phyloP scores from a whole-genome alignment of 371 early-diverging fungal genomes.

The Mortierella sp. region DNA sequence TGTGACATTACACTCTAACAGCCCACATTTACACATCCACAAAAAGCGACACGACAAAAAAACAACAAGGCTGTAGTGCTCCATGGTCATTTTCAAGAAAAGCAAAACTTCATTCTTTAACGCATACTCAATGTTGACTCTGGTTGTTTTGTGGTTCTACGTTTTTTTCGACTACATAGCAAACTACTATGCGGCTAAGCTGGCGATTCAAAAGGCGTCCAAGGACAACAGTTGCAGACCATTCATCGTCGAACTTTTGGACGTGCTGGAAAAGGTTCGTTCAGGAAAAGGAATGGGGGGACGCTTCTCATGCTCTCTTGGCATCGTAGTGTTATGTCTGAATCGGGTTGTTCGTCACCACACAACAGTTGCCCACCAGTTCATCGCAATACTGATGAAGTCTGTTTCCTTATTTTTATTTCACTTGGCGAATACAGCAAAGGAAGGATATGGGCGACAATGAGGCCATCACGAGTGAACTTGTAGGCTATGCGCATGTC shows the following conservation, averaged over 20 bases:
- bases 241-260: slow-evolving; percentile 80
- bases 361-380: background rate
- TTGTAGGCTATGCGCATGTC: slow-evolving; percentile 87
- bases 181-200: slow-evolving; percentile 90
- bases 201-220: slow-evolving; percentile 78
- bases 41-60: background rate
- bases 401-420: background rate
- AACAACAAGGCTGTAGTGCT: background rate
- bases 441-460: slow-evolving; percentile 74
- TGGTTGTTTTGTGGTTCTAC: background rate
- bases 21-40: background rate
- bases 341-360: background rate
- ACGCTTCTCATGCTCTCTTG: background rate
- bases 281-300: background rate
- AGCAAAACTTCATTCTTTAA: background rate
- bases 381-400: background rate
- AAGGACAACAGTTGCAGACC: slow-evolving; percentile 73
- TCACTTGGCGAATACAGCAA: slow-evolving; percentile 62
- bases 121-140: background rate
- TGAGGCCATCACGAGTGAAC: slow-evolving; percentile 85
- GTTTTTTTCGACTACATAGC: slow-evolving; percentile 63
- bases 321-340: background rate
- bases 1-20: background rate
- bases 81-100: background rate
- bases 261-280: slow-evolving; percentile 83